Evolutionary conservation across 2,329 filamentous ascomycete species (phyloP), one percentile per base, ranked within the genome.

Genomic region (Ophiostoma tasmaniense): DNA sequence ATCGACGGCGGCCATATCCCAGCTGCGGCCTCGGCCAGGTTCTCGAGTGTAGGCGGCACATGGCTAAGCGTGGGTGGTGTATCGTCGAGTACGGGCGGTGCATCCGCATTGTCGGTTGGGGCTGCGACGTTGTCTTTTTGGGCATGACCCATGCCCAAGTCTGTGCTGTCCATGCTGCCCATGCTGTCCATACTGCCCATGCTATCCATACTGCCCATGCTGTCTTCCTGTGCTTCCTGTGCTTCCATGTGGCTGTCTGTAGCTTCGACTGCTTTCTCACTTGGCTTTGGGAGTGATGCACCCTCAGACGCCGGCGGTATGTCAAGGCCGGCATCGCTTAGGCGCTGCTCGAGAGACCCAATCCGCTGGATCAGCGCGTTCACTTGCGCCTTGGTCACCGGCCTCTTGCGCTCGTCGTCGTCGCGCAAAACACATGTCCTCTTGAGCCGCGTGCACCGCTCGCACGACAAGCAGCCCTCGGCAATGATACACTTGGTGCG

Each of bases 401-500:
- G 69, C 65, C 69, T 64, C 52, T 69, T 69, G 55, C 70, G 65
- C 62, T 71, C 70, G 50, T 71, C 70, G 64, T 69, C 66, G 50
- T 71, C 68, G 22, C 70, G 70, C 37, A 71, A 50, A n/a, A 69
- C 66, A 37, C 61, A 70, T n/a, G 67, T 67, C 65, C 33, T 64
- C 13, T 64, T 66, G 3, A 70, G 55, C 22, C 69, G 69, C 11
- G 67, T 35, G 37, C 69, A 70, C 13, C 67, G 67, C 39, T 70
- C 69, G 20, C 69, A 70, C 1, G 67, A 59, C 20, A 25, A 65
- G 59, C 68, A 65, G 61, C 67, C 69, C 20, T 70, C 65, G 33
- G 65, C 65, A 14, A 70, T 70, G 35, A 70, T 70, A 59, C 69
- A 70, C 69, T 71, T 71, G 52, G 67, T 71, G 13, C 70, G 65